These are phyloP conservation scores for Nymphaea colorata DNA, from an alignment of 164 flowering plant genomes.

Conservation along the genomic window DNA sequence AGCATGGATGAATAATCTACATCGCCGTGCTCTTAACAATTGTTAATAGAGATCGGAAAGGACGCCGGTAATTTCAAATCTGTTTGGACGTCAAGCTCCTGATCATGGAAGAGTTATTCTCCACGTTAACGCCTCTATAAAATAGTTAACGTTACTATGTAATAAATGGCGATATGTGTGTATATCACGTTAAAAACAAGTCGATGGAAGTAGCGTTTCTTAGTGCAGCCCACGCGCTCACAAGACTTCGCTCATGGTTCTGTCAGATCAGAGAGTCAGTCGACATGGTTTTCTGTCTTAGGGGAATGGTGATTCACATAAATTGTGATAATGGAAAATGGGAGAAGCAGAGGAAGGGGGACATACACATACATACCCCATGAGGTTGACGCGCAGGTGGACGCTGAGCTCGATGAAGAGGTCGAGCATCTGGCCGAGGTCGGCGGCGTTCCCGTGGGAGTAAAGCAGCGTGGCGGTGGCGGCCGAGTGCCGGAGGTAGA, in stretches of 20 bases:
- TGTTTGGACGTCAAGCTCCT: too few species aligned
- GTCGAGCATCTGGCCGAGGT: slow-evolving; percentile 83
- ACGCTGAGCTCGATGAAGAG: slow-evolving; percentile 55
- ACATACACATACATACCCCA: slow-evolving; percentile 41
- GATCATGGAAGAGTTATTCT: too few species aligned
- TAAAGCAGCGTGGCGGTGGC: slow-evolving; percentile 60
- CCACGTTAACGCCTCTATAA: too few species aligned
- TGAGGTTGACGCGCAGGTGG: slow-evolving; percentile 62
- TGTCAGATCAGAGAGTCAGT: not conserved
- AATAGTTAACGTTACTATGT: too few species aligned
- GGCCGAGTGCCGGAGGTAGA: slow-evolving; percentile 46
- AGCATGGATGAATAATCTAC: too few species aligned
- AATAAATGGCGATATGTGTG: too few species aligned
- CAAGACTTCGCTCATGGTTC: not conserved
- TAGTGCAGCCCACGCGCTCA: not conserved
- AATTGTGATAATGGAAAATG: not conserved
- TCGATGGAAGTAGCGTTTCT: not conserved
- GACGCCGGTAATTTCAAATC: not conserved
- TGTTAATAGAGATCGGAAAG: not conserved
- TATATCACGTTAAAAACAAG: not conserved
- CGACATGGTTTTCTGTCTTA: too few species aligned
- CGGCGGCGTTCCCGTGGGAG: slow-evolving; percentile 94
- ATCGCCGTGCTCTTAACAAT: too few species aligned
- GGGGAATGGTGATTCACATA: too few species aligned
- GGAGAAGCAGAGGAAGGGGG: not conserved